Conservation (phyloP, 441 rosid species). For the Erodium texanum region DNA sequence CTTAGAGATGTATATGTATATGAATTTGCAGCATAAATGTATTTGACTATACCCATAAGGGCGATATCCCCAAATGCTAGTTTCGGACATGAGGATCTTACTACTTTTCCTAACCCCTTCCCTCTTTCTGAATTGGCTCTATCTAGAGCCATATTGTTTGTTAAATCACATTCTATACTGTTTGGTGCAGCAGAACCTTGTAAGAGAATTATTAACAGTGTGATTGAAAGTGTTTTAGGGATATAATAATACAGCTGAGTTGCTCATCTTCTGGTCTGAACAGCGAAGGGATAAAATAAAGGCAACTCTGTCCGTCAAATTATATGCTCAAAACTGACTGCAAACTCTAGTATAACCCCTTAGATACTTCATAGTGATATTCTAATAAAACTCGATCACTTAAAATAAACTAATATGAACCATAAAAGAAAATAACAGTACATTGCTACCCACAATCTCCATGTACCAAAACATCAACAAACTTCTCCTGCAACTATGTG, state of each 20-base stretch:
- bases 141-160: background rate
- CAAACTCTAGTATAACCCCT: background rate
- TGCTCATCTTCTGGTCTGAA: background rate
- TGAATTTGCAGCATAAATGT: background rate
- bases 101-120: background rate
- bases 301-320: background rate
- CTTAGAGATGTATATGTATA: constrained; percentile 1
- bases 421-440: background rate
- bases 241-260: too few species aligned
- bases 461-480: background rate
- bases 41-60: background rate
- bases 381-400: background rate
- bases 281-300: background rate
- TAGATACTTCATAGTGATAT: background rate
- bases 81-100: background rate
- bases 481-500: background rate
- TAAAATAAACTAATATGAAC: background rate
- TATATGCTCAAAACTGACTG: background rate
- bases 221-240: background rate
- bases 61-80: background rate
- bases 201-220: background rate
- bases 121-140: background rate
- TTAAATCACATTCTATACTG: background rate
- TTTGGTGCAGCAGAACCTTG: too few species aligned
- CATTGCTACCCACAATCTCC: background rate